Evolutionary conservation across 371 early-diverging fungal species (phyloP).

Genomic region (Cokeromyces recurvatus): DNA sequence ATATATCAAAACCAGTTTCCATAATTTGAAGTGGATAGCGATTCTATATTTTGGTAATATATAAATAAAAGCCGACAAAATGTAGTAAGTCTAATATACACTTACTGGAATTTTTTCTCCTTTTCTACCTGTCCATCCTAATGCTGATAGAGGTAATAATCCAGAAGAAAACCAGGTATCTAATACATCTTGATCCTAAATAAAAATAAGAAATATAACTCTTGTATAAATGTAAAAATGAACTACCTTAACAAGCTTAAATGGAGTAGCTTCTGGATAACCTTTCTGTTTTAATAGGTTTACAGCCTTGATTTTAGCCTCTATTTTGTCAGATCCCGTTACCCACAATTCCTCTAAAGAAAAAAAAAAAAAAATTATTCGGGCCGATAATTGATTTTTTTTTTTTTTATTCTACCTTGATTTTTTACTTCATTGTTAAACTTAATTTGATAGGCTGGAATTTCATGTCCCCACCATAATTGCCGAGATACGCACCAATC

Average conservation of each 20-base stretch:
- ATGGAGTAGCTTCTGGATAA: slow-evolving; percentile 22
- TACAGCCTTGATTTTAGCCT: slow-evolving; percentile 55
- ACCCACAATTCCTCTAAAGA: slow-evolving; percentile 63
- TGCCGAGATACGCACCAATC: slow-evolving; percentile 99
- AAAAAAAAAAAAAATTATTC: too few species aligned
- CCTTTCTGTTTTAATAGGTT: slow-evolving; percentile 24
- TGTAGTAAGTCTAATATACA: neutral
- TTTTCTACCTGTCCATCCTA: slow-evolving; percentile 54
- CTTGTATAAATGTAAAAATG: neutral
- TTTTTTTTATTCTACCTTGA: slow-evolving; percentile 12
- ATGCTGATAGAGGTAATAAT: slow-evolving; percentile 92
- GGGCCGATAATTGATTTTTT: too few species aligned
- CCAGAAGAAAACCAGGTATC: slow-evolving; percentile 99
- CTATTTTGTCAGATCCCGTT: slow-evolving; percentile 55
- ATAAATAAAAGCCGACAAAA: neutral
- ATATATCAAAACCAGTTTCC: slow-evolving; percentile 98
- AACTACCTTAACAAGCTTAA: slow-evolving; percentile 29
- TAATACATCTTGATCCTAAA: slow-evolving; percentile 95
- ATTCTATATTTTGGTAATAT: slow-evolving; percentile 15
- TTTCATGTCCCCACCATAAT: slow-evolving; percentile 99
- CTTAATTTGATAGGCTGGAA: slow-evolving; percentile 93
- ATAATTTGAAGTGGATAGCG: slow-evolving; percentile 86
- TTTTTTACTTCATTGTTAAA: slow-evolving; percentile 22
- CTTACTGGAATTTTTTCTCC: slow-evolving; percentile 32
- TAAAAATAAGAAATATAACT: neutral